A percentile compares a stretch with the other conserved stretches of the same genome.
Conservation (phyloP, 106 monocot genomes). For the Allium sativum region DNA sequence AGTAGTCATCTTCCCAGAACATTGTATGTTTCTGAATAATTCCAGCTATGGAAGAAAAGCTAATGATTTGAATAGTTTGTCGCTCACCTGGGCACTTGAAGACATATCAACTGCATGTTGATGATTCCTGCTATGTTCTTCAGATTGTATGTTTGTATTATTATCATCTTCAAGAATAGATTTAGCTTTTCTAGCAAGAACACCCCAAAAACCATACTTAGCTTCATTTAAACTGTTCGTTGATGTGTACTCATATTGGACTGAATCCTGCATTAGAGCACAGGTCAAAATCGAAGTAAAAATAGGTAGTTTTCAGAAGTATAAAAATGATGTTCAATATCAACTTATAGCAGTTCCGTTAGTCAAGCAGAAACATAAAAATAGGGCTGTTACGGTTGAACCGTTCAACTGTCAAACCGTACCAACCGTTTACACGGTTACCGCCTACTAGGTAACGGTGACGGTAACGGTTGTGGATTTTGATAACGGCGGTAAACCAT, state of each 20-base stretch:
- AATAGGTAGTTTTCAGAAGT: not conserved
- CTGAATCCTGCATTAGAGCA: constrained; percentile 29
- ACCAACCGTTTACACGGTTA: no score
- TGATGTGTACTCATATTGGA: constrained; percentile 51
- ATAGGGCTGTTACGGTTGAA: no score
- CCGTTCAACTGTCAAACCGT: no score
- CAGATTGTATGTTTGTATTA: constrained; percentile 9
- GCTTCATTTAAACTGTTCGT: constrained; percentile 39
- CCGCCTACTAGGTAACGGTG: no score
- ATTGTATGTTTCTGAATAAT: not conserved
- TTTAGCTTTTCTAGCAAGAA: constrained; percentile 72
- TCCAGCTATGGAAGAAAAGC: not conserved
- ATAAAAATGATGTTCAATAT: not conserved
- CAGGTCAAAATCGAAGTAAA: not conserved
- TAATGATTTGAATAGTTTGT: not conserved
- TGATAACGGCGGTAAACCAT: no score
- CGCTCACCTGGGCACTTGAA: constrained; percentile 30
- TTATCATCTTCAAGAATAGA: constrained; percentile 55
- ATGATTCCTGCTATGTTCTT: constrained; percentile 18
- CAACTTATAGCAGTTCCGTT: not conserved
- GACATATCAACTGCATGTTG: constrained; percentile 16
- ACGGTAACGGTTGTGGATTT: no score
- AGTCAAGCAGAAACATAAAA: not conserved
- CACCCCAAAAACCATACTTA: constrained; percentile 66
- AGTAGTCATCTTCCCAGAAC: not conserved